phyloP scores from a whole-genome alignment of 2,329 filamentous ascomycete genomes.

The Colletotrichum sojae region DNA sequence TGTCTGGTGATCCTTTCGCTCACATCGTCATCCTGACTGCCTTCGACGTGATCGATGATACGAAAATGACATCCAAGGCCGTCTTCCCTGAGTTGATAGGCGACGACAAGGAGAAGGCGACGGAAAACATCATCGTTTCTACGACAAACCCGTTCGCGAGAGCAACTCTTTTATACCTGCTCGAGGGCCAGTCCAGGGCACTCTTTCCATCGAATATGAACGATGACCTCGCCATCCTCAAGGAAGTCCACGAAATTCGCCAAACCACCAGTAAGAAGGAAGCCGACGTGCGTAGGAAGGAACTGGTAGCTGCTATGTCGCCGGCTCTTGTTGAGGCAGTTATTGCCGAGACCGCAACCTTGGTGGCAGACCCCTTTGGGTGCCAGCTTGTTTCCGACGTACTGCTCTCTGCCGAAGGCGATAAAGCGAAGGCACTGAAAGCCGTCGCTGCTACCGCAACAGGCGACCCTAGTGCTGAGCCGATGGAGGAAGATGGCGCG shows the following conservation, averaged over 20 bases:
- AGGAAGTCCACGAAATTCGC: conserved; percentile 84
- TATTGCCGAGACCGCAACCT: conserved; percentile 73
- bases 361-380: conserved; percentile 84
- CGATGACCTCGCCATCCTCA: conserved; percentile 78
- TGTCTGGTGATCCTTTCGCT: conserved; percentile 85
- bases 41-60: conserved; percentile 95
- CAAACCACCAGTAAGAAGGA: conserved; percentile 95
- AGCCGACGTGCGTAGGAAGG: conserved; percentile 78
- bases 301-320: conserved; percentile 82
- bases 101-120: conserved; percentile 74
- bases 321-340: conserved; percentile 83
- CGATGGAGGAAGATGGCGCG: conserved; percentile 55
- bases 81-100: conserved; percentile 90
- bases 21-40: conserved; percentile 87
- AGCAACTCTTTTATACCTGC: conserved; percentile 83
- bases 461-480: conserved; percentile 64
- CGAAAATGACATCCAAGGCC: conserved; percentile 86
- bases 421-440: conserved; percentile 81
- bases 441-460: conserved; percentile 77
- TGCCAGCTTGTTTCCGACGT: conserved; percentile 89
- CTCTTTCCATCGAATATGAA: conserved; percentile 74
- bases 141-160: conserved; percentile 77
- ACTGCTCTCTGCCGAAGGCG: conserved; percentile 80
- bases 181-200: conserved; percentile 76
- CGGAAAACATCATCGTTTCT: conserved; percentile 74